These are phyloP conservation scores for Allium sativum DNA, from an alignment of 106 monocot genomes.

Conservation along the genomic window DNA sequence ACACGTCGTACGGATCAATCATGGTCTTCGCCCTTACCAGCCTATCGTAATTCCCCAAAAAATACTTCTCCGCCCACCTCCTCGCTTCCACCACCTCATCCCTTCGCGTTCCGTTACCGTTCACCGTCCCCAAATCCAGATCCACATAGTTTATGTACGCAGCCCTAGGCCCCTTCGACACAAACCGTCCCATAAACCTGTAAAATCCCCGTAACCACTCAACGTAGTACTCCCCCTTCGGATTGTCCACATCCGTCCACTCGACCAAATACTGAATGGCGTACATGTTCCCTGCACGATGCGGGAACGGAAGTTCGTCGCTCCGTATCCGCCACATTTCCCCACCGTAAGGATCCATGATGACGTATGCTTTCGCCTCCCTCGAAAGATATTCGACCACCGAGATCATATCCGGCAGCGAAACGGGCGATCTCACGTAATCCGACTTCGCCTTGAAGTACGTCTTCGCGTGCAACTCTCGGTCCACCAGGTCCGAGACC, in stretches of 20 bases:
- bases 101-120: too few relatives aligned
- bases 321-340: slow-evolving; percentile 23
- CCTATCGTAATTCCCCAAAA: slow-evolving; percentile 38
- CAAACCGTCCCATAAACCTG: slow-evolving; percentile 27
- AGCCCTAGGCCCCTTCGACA: slow-evolving; percentile 34
- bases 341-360: slow-evolving; percentile 67
- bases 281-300: slow-evolving; percentile 39
- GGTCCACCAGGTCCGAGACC: slow-evolving; percentile 22
- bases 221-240: slow-evolving; percentile 18
- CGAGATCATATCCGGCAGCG: slow-evolving; percentile 1
- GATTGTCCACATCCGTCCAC: slow-evolving; percentile 27
- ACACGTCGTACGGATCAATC: slow-evolving; percentile 53
- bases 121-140: slow-evolving; percentile 30
- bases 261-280: slow-evolving; percentile 44
- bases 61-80: slow-evolving; percentile 30
- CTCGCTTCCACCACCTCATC: slow-evolving; percentile 10
- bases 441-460: slow-evolving; percentile 75
- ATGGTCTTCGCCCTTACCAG: slow-evolving; percentile 47
- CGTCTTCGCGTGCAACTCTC: slow-evolving; percentile 20
- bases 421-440: slow-evolving; percentile 27
- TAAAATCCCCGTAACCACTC: slow-evolving; percentile 31
- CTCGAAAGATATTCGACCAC: slow-evolving; percentile 5
- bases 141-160: slow-evolving; percentile 71
- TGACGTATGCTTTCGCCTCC: slow-evolving; percentile 40
- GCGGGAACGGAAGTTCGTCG: slow-evolving; percentile 46